phyloP scores from a whole-genome alignment of 1,284 basidiomycete genomes.

The Cerioporus squamosus region DNA sequence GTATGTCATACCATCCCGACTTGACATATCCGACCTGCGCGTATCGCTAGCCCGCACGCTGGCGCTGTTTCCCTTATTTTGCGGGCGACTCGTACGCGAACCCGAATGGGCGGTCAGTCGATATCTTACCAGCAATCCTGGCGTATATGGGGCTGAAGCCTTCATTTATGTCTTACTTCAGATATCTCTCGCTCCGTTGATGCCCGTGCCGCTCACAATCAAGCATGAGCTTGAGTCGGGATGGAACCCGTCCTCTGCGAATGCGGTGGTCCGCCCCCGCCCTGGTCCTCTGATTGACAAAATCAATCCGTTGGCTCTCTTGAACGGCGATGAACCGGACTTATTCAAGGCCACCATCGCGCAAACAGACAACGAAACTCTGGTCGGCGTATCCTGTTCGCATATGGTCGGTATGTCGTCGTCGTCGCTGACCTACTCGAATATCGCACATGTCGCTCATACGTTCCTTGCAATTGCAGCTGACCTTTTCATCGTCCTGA shows the following conservation, averaged over 20 bases:
- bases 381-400: slow-evolving; percentile 4
- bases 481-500: not conserved
- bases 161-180: not conserved
- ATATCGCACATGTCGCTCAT: not conserved
- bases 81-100: not conserved
- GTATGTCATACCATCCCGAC: not conserved
- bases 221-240: not conserved
- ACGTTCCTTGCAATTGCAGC: not conserved
- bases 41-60: slow-evolving; percentile 1
- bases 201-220: not conserved
- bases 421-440: not conserved
- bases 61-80: slow-evolving; percentile 2
- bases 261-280: not conserved
- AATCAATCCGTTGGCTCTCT: not conserved
- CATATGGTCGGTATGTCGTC: not conserved
- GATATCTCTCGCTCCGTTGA: not conserved
- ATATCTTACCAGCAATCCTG: not conserved
- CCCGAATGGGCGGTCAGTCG: slow-evolving; percentile 7
- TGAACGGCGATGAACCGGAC: not conserved
- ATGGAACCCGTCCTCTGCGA: not conserved
- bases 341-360: not conserved
- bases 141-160: no score
- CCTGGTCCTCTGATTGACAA: not conserved
- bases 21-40: not conserved
- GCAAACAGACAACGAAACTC: not conserved